These are phyloP conservation scores for Heliocybe sulcata DNA, from an alignment of 1,284 basidiomycete species.

Conservation along the genomic window DNA sequence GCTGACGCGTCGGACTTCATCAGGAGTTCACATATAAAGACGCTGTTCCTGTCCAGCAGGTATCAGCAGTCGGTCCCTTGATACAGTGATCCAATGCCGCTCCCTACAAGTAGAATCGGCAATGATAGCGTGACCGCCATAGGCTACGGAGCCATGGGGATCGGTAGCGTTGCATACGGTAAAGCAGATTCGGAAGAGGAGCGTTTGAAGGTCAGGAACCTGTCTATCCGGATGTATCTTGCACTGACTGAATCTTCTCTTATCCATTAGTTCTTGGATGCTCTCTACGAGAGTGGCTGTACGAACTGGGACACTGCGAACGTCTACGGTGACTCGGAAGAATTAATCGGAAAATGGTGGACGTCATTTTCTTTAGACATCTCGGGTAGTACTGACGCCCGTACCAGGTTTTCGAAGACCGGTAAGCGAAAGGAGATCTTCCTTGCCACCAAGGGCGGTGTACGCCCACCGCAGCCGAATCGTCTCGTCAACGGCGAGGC, in stretches of 20 bases:
- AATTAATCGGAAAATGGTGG: slow-evolving; percentile 36
- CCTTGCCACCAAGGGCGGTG: slow-evolving; percentile 45
- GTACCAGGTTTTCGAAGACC: slow-evolving; percentile 26
- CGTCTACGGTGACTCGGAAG: slow-evolving; percentile 36
- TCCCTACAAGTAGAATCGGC: slow-evolving; percentile 18
- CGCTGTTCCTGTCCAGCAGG: too few species aligned
- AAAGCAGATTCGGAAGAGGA: slow-evolving; percentile 28
- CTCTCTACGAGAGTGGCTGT: slow-evolving; percentile 28
- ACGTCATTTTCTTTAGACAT: too few species aligned
- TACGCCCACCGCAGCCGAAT: not conserved
- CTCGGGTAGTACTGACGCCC: not conserved
- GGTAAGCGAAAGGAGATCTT: slow-evolving; percentile 34
- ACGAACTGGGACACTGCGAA: slow-evolving; percentile 37
- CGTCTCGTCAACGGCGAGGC: slow-evolving; percentile 24
- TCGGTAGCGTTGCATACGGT: slow-evolving; percentile 26
- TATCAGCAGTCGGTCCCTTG: too few species aligned
- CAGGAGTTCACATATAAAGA: too few species aligned
- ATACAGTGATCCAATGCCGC: too few species aligned
- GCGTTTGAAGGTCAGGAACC: slow-evolving; percentile 28
- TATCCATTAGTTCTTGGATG: slow-evolving; percentile 26
- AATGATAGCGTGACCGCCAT: slow-evolving; percentile 20
- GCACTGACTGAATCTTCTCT: not conserved
- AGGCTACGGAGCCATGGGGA: slow-evolving; percentile 31
- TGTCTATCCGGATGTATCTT: not conserved
- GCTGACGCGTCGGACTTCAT: too few species aligned